Evolutionary conservation across 169 alveolate species (phyloP), one percentile per base, ranked within the genome.

Genomic region (Plasmodium knowlesi): DNA sequence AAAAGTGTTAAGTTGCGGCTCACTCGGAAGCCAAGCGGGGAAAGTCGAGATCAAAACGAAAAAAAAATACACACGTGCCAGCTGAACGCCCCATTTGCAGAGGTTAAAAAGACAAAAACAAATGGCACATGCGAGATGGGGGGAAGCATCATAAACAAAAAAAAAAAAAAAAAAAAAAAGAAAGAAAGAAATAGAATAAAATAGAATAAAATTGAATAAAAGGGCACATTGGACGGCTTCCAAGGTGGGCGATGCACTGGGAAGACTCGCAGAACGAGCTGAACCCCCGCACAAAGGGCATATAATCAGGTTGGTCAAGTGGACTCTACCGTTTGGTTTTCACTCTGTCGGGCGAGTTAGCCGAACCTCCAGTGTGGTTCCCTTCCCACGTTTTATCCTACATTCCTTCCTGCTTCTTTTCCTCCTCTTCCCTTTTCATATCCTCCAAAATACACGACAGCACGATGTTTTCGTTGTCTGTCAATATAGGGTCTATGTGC

Each of bases 381-480:
- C 25, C 61, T 2, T 50, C 61, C 22, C 1, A 43, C 54, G 61
- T 14, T 50, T 50, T 3, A 1, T 3, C 54, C 54, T 79, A 34
- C 41, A 1, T 0, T 8, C 0, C 53, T 6, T 43, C 22, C 61
- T 14, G 22, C 22, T 50, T 50, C 19, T 12, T 50, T 2, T 16
- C 61, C 25, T 50, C 61, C 22, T 82, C 79, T 0, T 78, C 67
- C 16, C 43, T 22, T 25, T 34, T 9, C 30, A 74, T 28, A 41
- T 86, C 93, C 25, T 86, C 81, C 73, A 86, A 22, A 74, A 86
- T 86, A 30, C 70, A 54, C 8, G 93, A 86, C 9, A 86, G 57
- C 8, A 76, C 81, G 2, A 86, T 9, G 5, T 78, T 61, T n/a
- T 57, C 28, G 46, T 43, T 30, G 78, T 86, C 93, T 30, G 84